phyloP scores from a whole-genome alignment of 306 rosid genomes.

The Lathyrus aphaca region DNA sequence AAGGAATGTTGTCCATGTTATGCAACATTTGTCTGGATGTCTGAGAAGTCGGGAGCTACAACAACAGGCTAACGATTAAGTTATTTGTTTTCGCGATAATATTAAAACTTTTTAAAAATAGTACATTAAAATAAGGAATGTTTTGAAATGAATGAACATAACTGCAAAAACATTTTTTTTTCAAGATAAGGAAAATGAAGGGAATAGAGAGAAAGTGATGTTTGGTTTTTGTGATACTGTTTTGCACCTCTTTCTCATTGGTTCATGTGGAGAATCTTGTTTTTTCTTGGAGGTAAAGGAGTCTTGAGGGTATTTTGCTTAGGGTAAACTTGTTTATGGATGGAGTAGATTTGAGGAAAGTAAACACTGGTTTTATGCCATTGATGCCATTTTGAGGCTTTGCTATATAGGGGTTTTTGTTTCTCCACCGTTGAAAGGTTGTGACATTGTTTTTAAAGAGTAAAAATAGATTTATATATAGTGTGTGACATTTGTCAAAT shows the following conservation, averaged over 20 bases:
- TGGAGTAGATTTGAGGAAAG: slow-evolving; percentile 20
- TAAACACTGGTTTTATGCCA: slow-evolving; percentile 11
- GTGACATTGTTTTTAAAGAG: neutral
- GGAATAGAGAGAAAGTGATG: slow-evolving; percentile 6
- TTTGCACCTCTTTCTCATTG: neutral
- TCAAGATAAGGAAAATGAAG: neutral
- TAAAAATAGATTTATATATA: neutral
- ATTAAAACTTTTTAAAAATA: neutral
- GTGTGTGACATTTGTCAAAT: neutral
- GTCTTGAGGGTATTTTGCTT: neutral
- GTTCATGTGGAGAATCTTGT: neutral
- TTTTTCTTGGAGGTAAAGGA: neutral
- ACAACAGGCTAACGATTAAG: neutral
- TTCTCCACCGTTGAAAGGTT: slow-evolving; percentile 9
- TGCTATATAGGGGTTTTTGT: neutral
- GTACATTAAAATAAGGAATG: neutral
- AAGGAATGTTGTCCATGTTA: slow-evolving; percentile 21
- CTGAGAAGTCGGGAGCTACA: neutral
- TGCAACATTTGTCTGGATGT: neutral
- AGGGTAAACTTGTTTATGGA: neutral
- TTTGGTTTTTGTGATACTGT: slow-evolving; percentile 1
- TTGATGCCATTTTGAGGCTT: slow-evolving; percentile 5
- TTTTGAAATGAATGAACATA: slow-evolving; percentile 2
- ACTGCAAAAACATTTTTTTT: neutral
- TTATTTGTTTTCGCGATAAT: neutral